Evolutionary conservation across 2,329 filamentous ascomycete genomes (phyloP).

Genomic region (Pseudopyrenochaeta lycopersici): DNA sequence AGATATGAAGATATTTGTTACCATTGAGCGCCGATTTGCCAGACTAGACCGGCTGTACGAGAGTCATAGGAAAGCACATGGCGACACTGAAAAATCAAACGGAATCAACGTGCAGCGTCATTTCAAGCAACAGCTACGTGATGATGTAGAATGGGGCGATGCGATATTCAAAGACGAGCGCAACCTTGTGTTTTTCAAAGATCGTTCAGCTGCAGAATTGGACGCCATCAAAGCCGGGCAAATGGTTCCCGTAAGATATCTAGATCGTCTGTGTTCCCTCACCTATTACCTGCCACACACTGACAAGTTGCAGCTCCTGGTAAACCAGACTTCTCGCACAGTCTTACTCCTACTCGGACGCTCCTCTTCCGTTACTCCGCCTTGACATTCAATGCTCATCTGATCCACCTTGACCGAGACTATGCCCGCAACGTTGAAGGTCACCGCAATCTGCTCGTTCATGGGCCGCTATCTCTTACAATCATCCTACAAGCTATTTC

Average conservation of each 20-base stretch:
- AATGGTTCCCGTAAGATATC: conserved; percentile 44
- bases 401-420: conserved; percentile 81
- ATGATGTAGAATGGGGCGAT: conserved; percentile 31
- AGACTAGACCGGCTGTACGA: conserved; percentile 27
- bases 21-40: conserved; percentile 64
- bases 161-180: conserved; percentile 65
- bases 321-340: conserved; percentile 64
- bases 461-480: conserved; percentile 82
- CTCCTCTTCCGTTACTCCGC: conserved; percentile 92
- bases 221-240: conserved; percentile 37
- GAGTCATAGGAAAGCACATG: background rate
- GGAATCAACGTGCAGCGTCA: background rate
- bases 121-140: conserved; percentile 11
- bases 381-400: conserved; percentile 86
- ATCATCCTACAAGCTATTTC: conserved; percentile 76
- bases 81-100: background rate
- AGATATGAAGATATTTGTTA: conserved; percentile 65
- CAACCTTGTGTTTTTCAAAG: conserved; percentile 71
- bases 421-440: conserved; percentile 78
- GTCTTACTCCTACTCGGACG: conserved; percentile 70
- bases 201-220: conserved; percentile 53
- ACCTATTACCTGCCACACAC: background rate
- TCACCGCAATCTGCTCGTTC: conserved; percentile 78
- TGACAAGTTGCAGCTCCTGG: conserved; percentile 54
- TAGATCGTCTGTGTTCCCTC: conserved; percentile 42